Percentiles rank a stretch among this genome's conserved stretches.
Evolutionary conservation across 805 yeast species (phyloP).

Genomic region (Candida nanaspora): DNA sequence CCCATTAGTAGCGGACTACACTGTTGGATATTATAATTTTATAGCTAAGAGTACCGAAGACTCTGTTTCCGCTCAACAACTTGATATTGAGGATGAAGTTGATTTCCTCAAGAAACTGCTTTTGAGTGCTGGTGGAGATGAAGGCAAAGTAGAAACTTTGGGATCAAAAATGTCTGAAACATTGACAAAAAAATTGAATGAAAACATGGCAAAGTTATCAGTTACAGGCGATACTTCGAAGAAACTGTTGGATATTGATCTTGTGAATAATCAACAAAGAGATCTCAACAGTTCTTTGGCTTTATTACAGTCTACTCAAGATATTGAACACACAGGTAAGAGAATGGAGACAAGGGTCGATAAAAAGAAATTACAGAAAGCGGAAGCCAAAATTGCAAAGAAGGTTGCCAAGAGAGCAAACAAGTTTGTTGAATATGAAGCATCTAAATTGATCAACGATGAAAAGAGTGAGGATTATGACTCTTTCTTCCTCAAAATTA

Average conservation of each 20-base stretch:
- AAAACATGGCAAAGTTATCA: constrained; percentile 66
- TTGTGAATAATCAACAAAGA: constrained; percentile 63
- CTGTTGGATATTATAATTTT: constrained; percentile 85
- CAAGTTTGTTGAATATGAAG: constrained; percentile 82
- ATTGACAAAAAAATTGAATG: constrained; percentile 46
- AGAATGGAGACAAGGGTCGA: constrained; percentile 92
- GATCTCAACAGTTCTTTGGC: constrained; percentile 73
- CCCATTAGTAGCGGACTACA: constrained; percentile 81
- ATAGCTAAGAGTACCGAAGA: constrained; percentile 73
- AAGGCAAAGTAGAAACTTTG: constrained; percentile 45
- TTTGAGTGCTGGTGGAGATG: constrained; percentile 76
- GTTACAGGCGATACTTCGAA: constrained; percentile 84
- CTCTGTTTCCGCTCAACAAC: constrained; percentile 67
- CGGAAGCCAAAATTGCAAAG: constrained; percentile 94
- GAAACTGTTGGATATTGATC: constrained; percentile 72
- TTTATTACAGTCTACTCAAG: constrained; percentile 68
- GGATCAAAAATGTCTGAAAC: constrained; percentile 38
- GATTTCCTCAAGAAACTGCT: constrained; percentile 58
- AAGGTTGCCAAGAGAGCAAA: constrained; percentile 86
- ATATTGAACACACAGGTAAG: constrained; percentile 87
- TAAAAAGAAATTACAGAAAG: constrained; percentile 92
- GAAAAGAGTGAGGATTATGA: constrained; percentile 74
- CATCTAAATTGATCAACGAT: constrained; percentile 78
- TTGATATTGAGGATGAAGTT: constrained; percentile 64
- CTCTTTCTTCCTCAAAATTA: constrained; percentile 88